Conservation (phyloP, 768 basidiomycete genomes). For the Lactarius hengduanensis region DNA sequence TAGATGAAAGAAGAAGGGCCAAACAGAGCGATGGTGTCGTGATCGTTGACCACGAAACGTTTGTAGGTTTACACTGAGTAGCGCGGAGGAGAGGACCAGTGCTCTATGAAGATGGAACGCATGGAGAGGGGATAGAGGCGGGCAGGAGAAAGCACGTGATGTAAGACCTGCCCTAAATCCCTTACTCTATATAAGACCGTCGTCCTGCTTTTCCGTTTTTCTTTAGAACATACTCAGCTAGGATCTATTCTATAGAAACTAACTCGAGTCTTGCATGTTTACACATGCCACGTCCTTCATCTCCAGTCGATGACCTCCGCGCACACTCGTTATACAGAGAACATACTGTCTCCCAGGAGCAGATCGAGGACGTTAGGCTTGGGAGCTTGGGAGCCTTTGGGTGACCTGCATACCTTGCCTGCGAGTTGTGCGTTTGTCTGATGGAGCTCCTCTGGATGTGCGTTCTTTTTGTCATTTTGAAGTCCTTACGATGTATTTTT, state of each 20-base stretch:
- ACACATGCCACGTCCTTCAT: slow-evolving; percentile 44
- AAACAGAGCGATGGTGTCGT: too few species aligned
- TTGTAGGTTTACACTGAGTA: too few species aligned
- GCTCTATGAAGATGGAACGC: too few species aligned
- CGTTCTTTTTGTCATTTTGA: not conserved
- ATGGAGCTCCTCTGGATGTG: slow-evolving; percentile 35
- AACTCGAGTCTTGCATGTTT: slow-evolving; percentile 48
- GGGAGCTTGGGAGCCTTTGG: slow-evolving; percentile 31
- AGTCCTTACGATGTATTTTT: not conserved
- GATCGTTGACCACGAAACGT: too few species aligned
- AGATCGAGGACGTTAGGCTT: slow-evolving; percentile 43
- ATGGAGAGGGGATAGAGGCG: too few species aligned
- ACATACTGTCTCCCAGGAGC: slow-evolving; percentile 34
- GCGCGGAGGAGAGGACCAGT: too few species aligned
- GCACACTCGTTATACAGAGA: slow-evolving; percentile 42
- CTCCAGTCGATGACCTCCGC: slow-evolving; percentile 42
- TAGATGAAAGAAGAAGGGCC: too few species aligned
- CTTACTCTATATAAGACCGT: slow-evolving; percentile 8
- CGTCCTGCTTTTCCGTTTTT: slow-evolving; percentile 21
- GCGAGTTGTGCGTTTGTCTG: slow-evolving; percentile 44
- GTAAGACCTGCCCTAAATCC: slow-evolving; percentile 21
- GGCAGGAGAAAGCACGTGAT: slow-evolving; percentile 7
- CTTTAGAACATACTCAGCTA: slow-evolving; percentile 45
- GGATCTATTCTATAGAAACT: slow-evolving; percentile 44
- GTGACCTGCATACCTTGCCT: slow-evolving; percentile 33